Base-by-base conservation (phyloP, 2,329 filamentous ascomycete genomes). In the Rachicladosporium sp. region DNA sequence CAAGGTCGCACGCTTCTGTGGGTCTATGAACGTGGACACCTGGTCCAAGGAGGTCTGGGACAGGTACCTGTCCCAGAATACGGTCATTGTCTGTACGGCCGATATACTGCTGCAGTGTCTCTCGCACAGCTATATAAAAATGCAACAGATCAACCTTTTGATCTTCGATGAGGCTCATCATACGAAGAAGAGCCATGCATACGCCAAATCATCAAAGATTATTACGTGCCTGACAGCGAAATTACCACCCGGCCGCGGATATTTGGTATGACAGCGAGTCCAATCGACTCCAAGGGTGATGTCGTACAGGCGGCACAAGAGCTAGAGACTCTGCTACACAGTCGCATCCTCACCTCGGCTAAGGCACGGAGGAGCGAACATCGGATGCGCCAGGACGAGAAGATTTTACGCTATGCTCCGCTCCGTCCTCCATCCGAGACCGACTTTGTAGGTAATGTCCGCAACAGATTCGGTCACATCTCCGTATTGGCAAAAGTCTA, bases 91-190 rank as follows among this genome's bases (percentile, higher is more conserved):
- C 4, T 95, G 87, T 62, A 96, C 91, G 0, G 88, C 88, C 0
- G 87, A 91, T 50, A 81, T 96, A 3, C 69, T 96, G 4, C 71
- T 82, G 29, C 76, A 84, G 45, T 86, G 82, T 50, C 71, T 98
- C 2, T 73, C 79, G 46, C 81, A 82, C 51, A 80, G 82, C 1
- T 93, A 86, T 59, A 73, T 95, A 43, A 73, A 62, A 7, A 94
- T 98, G 65, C 66, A 75, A 11, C 76, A 82, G 50, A 86, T 96
- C 58, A 96, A 89, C 53, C 71, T 98, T 1, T 68, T 98, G 30
- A 78, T 96, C 43, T 94, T 98, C 48, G 91, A 98, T 53, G 91
- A 98, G 61, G 91, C 88, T 4, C 91, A 98, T 53, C 91, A 96
- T 54, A 78, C 89, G 0, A 98, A 98, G 62, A 93, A 89, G 58